Conservation (phyloP, 2,329 filamentous ascomycete genomes). For the Truncatella angustata region DNA sequence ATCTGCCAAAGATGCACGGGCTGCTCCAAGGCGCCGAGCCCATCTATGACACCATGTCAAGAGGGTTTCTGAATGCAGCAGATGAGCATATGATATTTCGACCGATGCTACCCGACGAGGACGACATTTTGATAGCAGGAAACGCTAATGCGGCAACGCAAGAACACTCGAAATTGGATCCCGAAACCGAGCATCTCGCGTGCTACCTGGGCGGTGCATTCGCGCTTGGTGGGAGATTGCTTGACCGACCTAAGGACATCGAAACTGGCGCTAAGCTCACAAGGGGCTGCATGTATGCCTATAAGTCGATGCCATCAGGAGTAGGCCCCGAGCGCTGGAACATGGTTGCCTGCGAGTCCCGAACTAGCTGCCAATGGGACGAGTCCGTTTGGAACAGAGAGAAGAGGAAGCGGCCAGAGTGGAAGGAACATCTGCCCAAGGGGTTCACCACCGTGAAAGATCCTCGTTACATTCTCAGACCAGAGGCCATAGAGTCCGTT, state of each 20-base stretch:
- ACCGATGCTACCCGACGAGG: constrained; percentile 58
- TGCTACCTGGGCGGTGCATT: constrained; percentile 74
- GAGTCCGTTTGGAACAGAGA: constrained; percentile 19
- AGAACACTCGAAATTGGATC: constrained; percentile 23
- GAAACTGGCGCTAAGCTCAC: constrained; percentile 56
- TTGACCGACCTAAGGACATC: constrained; percentile 52
- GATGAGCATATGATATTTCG: constrained; percentile 65
- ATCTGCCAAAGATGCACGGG: constrained; percentile 63
- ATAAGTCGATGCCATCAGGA: constrained; percentile 53
- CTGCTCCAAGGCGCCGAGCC: constrained; percentile 58
- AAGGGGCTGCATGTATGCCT: constrained; percentile 63
- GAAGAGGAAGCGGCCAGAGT: constrained; percentile 19
- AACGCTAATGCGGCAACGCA: constrained; percentile 35
- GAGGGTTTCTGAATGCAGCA: constrained; percentile 52
- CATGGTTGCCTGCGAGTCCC: constrained; percentile 40
- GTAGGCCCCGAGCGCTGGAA: constrained; percentile 62
- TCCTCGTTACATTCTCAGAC: constrained; percentile 30
- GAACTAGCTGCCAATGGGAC: constrained; percentile 31
- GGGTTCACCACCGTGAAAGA: constrained; percentile 56
- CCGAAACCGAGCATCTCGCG: constrained; percentile 56
- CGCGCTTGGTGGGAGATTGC: constrained; percentile 62
- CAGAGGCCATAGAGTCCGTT: constrained; percentile 32
- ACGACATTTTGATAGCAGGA: constrained; percentile 63
- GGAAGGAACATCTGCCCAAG: constrained; percentile 31
- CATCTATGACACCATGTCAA: constrained; percentile 36